phyloP scores from a whole-genome alignment of 805 yeast genomes.

The Sugiyamaella floridensis region DNA sequence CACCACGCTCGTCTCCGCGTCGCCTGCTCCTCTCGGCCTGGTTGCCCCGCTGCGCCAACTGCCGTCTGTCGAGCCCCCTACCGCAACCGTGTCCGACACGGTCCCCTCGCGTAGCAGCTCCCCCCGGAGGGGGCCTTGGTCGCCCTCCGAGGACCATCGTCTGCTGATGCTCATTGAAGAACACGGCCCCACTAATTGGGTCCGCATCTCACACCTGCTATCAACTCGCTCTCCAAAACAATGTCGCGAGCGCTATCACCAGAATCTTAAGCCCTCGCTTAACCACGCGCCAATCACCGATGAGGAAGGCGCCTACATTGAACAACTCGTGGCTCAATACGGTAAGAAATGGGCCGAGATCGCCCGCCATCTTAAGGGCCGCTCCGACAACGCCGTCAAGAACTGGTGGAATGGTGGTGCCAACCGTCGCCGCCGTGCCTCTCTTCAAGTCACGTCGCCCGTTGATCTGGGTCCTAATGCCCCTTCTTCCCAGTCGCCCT shows the following conservation, averaged over 20 bases:
- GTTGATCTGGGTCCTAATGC: neutral
- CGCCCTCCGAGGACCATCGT: slow-evolving; percentile 72
- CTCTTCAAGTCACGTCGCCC: slow-evolving; percentile 15
- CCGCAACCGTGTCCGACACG: neutral
- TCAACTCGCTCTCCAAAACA: slow-evolving; percentile 83
- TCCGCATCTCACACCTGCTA: slow-evolving; percentile 64
- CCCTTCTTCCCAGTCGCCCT: neutral
- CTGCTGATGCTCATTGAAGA: slow-evolving; percentile 60
- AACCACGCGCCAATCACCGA: slow-evolving; percentile 76
- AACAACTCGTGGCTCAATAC: slow-evolving; percentile 64
- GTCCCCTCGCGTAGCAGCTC: slow-evolving; percentile 9
- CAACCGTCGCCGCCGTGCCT: slow-evolving; percentile 53
- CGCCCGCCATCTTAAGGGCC: slow-evolving; percentile 76
- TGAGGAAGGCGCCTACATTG: slow-evolving; percentile 78
- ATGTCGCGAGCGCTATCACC: slow-evolving; percentile 87
- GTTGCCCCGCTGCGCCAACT: slow-evolving; percentile 2
- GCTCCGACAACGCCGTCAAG: slow-evolving; percentile 86
- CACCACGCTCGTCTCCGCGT: too few species aligned
- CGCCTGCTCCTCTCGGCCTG: slow-evolving; percentile 1
- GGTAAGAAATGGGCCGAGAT: slow-evolving; percentile 95
- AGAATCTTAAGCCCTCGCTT: slow-evolving; percentile 77
- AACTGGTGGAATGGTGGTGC: slow-evolving; percentile 98
- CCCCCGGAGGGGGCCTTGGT: slow-evolving; percentile 76
- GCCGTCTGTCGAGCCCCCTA: neutral
- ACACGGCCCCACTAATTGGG: slow-evolving; percentile 86